Evolutionary conservation across 2,329 filamentous ascomycete species (phyloP).

Genomic region (Fusarium praegraminearum): DNA sequence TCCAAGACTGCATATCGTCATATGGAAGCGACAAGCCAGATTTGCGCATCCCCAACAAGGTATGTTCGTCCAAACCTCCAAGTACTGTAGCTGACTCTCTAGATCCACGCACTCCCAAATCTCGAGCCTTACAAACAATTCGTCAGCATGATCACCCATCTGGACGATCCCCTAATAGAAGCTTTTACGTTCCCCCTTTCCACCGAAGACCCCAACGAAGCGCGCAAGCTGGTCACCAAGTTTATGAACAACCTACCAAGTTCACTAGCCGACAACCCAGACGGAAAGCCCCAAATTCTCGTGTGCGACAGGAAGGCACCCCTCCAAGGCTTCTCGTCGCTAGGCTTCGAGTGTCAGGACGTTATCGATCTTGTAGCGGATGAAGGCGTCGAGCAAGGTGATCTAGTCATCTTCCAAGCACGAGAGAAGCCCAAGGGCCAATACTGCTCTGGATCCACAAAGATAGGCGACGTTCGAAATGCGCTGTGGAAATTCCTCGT

Average conservation of each 20-base stretch:
- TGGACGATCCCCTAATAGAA: constrained; percentile 78
- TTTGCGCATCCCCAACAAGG: constrained; percentile 76
- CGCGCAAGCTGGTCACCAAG: constrained; percentile 70
- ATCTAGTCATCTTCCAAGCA: constrained; percentile 85
- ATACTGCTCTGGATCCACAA: constrained; percentile 69
- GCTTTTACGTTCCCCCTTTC: constrained; percentile 74
- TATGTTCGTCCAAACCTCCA: constrained; percentile 51
- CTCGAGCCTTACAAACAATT: constrained; percentile 70
- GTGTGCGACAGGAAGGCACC: constrained; percentile 80
- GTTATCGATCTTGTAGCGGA: constrained; percentile 54
- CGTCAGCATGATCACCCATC: constrained; percentile 77
- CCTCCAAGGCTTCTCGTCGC: constrained; percentile 78
- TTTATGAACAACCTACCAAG: constrained; percentile 76
- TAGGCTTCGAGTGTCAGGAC: constrained; percentile 75
- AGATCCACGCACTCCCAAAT: constrained; percentile 75
- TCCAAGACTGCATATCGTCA: constrained; percentile 71
- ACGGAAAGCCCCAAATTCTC: constrained; percentile 84
- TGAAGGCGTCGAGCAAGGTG: constrained; percentile 69
- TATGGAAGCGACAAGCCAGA: constrained; percentile 97
- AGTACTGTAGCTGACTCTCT: fast-evolving
- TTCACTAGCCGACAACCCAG: constrained; percentile 74
- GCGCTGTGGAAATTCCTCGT: constrained; percentile 78
- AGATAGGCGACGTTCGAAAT: constrained; percentile 78
- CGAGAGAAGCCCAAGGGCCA: constrained; percentile 73
- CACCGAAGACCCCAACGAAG: constrained; percentile 64